Evolutionary conservation across 1,284 basidiomycete species (phyloP), one percentile per base, ranked within the genome.

Genomic region (Mycosarcoma maydis): DNA sequence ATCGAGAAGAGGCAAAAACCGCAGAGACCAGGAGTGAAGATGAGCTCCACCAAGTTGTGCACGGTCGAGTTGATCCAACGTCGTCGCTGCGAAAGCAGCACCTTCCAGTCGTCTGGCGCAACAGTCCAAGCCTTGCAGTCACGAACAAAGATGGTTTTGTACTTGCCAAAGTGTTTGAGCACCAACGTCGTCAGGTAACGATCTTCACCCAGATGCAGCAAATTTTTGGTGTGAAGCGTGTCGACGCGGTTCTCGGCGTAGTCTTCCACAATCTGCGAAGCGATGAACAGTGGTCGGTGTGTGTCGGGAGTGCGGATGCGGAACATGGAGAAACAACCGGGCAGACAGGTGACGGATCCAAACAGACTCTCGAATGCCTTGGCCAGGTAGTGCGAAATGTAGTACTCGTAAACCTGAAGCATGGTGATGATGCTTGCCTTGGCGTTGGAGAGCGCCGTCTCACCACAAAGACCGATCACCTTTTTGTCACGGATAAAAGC

Each of bases 21-120:
- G 77, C 93, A 97, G 64, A 98, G 89, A 69, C 94, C 90, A 40
- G 94, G 92, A 76, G 97, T 85, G 85, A 92, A 92, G 64, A 97
- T 85, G 33, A 98, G 86, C 82, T 98, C 95, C 45, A 89, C 91
- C 62, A 98, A 85, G 82, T 99, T 98, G 85, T 99, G 95, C 27
- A 98, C 89, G 0, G 95, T 99, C 33, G 94, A 98, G 85, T 98
- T 98, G 85, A 98, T 99, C 96, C 96, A 98, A 77, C 94, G 90
- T 85, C 94, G 90, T 85, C 94, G 89, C 83, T 99, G 95, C 10
- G 93, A 96, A n/a, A 98, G 85, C 69, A 98, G 83, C 40, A 99
- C 90, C 80, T 90, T 90, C 92, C 93, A 97, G 75, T 92, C 90
- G 86, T 92, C 1, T 4, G 82, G 82, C 5, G 81, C 82, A 2